Conservation (phyloP, 495 filamentous ascomycete genomes). For the Xylaria scruposa region DNA sequence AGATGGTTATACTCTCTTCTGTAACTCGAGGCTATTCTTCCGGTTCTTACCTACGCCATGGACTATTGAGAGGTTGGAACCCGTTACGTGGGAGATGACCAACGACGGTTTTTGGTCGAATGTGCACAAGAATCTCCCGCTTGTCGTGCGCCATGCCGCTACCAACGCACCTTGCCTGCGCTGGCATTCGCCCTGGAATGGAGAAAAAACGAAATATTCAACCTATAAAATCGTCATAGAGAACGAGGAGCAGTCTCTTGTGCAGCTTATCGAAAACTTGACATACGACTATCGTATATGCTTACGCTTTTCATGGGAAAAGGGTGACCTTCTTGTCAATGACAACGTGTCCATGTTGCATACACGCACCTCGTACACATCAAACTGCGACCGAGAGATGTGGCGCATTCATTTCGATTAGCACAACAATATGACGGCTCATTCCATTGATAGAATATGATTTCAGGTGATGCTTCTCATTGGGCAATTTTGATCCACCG, state of each 20-base stretch:
- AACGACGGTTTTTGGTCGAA: not conserved
- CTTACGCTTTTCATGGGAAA: constrained; percentile 17
- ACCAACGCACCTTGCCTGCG: not conserved
- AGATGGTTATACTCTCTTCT: constrained; percentile 9
- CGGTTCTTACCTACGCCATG: not conserved
- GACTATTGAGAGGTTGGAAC: not conserved
- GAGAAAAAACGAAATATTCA: not conserved
- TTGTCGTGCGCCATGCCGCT: constrained; percentile 2
- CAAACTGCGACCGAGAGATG: constrained; percentile 4
- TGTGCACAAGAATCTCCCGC: not conserved
- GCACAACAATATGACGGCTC: not conserved
- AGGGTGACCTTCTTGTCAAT: constrained; percentile 20
- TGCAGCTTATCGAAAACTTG: constrained; percentile 5
- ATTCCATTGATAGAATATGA: not conserved
- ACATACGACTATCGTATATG: constrained; percentile 5
- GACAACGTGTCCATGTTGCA: constrained; percentile 15
- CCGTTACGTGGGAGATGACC: constrained; percentile 8
- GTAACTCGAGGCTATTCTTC: constrained; percentile 8
- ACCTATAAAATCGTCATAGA: not conserved
- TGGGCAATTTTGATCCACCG: too few species aligned
- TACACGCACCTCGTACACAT: constrained; percentile 1
- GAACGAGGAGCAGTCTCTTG: constrained; percentile 15
- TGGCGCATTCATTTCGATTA: constrained; percentile 14
- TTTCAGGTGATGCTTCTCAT: too few species aligned
- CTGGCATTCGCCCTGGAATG: constrained; percentile 9